These are phyloP conservation scores for Leccinum subgranulosum DNA, from an alignment of 768 basidiomycete species.

Conservation along the genomic window DNA sequence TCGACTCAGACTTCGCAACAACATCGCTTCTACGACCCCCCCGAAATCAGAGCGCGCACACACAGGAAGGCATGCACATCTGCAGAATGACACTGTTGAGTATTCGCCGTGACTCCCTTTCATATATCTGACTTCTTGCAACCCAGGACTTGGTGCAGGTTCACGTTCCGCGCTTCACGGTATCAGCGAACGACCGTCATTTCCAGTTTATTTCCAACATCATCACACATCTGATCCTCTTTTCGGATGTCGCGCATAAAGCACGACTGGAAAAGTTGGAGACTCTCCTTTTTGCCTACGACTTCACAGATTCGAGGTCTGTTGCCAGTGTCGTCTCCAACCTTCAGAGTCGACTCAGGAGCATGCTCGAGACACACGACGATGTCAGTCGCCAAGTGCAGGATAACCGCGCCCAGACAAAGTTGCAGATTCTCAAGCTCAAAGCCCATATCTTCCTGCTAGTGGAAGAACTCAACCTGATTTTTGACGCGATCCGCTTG, in stretches of 20 bases:
- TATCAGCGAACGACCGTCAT: constrained; percentile 78
- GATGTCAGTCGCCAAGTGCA: constrained; percentile 37
- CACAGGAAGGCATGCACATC: constrained; percentile 37
- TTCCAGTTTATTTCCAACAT: constrained; percentile 85
- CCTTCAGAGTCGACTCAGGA: constrained; percentile 72
- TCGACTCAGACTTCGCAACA: constrained; percentile 76
- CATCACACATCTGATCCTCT: constrained; percentile 83
- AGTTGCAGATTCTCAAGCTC: constrained; percentile 59
- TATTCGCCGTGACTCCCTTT: background rate
- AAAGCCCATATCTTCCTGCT: constrained; percentile 71
- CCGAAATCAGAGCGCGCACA: constrained; percentile 37
- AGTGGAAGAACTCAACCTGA: constrained; percentile 73
- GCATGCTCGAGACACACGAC: constrained; percentile 50
- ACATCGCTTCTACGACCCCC: constrained; percentile 51
- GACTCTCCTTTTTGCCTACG: constrained; percentile 81
- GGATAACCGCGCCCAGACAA: constrained; percentile 37
- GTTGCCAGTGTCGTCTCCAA: constrained; percentile 69
- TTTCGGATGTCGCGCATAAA: constrained; percentile 83
- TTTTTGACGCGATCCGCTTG: constrained; percentile 84
- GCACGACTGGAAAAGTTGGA: constrained; percentile 75
- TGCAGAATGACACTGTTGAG: constrained; percentile 63
- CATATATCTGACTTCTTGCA: constrained; percentile 9
- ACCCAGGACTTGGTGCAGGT: constrained; percentile 76
- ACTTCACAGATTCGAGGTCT: constrained; percentile 73
- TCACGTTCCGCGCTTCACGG: constrained; percentile 81